phyloP scores from a whole-genome alignment of 2,329 filamentous ascomycete species.

The Aspergillus sp. region DNA sequence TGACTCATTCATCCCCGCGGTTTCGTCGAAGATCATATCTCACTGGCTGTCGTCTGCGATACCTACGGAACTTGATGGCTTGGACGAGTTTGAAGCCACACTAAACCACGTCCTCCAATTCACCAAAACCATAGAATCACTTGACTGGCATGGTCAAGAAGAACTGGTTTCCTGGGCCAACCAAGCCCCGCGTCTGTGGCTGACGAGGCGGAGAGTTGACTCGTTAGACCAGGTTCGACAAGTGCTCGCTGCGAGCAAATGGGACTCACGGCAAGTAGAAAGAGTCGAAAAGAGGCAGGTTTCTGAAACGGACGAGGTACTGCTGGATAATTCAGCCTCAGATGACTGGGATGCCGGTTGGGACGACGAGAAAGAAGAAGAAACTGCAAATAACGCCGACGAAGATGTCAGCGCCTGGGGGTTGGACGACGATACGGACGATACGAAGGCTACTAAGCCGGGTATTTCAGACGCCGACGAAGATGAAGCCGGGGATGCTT shows the following conservation, averaged over 20 bases:
- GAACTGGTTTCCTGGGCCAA: slow-evolving; percentile 77
- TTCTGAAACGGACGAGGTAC: slow-evolving; percentile 65
- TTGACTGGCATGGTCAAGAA: slow-evolving; percentile 61
- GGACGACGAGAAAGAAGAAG: slow-evolving; percentile 65
- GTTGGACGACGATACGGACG: slow-evolving; percentile 42
- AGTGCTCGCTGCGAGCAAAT: slow-evolving; percentile 67
- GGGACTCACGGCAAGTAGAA: slow-evolving; percentile 69
- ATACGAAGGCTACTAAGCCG: slow-evolving; percentile 18
- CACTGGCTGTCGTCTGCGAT: slow-evolving; percentile 75
- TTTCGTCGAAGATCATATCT: slow-evolving; percentile 68
- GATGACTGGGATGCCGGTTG: slow-evolving; percentile 77
- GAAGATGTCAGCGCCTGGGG: slow-evolving; percentile 53
- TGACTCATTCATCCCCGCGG: slow-evolving; percentile 65
- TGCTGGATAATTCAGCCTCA: slow-evolving; percentile 55
- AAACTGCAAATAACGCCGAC: slow-evolving; percentile 32
- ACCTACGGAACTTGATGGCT: slow-evolving; percentile 69
- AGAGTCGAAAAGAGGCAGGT: slow-evolving; percentile 81
- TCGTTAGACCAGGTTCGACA: slow-evolving; percentile 73
- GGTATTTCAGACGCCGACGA: slow-evolving; percentile 24
- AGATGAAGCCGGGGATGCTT: slow-evolving; percentile 61
- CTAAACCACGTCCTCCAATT: slow-evolving; percentile 67
- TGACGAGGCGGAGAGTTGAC: slow-evolving; percentile 76
- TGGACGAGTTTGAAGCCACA: slow-evolving; percentile 69
- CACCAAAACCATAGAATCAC: slow-evolving; percentile 59
- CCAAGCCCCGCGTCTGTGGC: slow-evolving; percentile 78